A percentile compares a stretch with the other conserved stretches of the same genome.
phyloP scores from a whole-genome alignment of 1,284 basidiomycete genomes.

The Phellopilus nigrolimitatus region DNA sequence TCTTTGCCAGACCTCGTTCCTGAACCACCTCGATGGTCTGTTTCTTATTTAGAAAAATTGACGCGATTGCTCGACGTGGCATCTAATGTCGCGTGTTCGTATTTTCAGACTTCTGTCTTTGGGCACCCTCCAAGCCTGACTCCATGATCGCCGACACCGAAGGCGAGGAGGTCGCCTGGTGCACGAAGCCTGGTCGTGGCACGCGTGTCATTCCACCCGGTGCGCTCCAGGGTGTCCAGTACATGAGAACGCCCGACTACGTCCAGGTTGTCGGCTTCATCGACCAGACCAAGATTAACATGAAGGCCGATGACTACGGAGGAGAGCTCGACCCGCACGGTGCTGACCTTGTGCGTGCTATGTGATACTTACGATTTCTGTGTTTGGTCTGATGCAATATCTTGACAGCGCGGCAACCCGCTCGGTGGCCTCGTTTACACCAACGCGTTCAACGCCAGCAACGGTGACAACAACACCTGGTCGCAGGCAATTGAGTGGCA shows the following conservation, averaged over 20 bases:
- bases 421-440: slow-evolving; percentile 51
- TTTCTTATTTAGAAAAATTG: slow-evolving; percentile 5
- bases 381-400: neutral
- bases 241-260: slow-evolving; percentile 61
- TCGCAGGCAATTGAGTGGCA: slow-evolving; percentile 57
- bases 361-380: neutral
- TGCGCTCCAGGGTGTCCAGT: slow-evolving; percentile 60
- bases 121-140: slow-evolving; percentile 45
- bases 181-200: slow-evolving; percentile 63
- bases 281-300: slow-evolving; percentile 55
- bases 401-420: slow-evolving; percentile 45
- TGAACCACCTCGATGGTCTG: slow-evolving; percentile 50
- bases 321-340: slow-evolving; percentile 66
- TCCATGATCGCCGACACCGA: slow-evolving; percentile 62
- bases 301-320: slow-evolving; percentile 52
- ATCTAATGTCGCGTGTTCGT: too few relatives aligned
- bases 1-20: slow-evolving; percentile 47
- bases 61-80: slow-evolving; percentile 1
- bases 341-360: slow-evolving; percentile 45
- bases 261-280: slow-evolving; percentile 60
- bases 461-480: slow-evolving; percentile 39
- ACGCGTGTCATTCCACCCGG: slow-evolving; percentile 61
- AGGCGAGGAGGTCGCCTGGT: slow-evolving; percentile 67
- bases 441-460: slow-evolving; percentile 41
- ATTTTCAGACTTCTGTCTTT: slow-evolving; percentile 56